phyloP scores from a whole-genome alignment of 148 eudicot species.

The Linanthus parryae region DNA sequence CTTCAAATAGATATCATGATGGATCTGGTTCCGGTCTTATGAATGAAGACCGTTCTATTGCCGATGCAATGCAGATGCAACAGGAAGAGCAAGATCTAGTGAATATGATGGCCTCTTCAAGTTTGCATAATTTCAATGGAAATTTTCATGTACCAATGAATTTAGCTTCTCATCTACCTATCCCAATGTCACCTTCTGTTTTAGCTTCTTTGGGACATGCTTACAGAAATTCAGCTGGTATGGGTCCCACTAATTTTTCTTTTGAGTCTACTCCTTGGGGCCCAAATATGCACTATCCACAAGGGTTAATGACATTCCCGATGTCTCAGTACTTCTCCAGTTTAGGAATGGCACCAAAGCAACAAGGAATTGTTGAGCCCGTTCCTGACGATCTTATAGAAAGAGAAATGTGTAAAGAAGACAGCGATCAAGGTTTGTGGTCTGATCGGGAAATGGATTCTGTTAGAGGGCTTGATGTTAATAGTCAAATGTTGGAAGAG shows the following conservation, averaged over 20 bases:
- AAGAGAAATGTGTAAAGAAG: constrained; percentile 18
- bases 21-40: constrained; percentile 17
- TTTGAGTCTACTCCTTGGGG: constrained; percentile 20
- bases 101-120: constrained; percentile 25
- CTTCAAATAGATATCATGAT: constrained; percentile 9
- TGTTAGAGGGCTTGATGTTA: constrained; percentile 7
- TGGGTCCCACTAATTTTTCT: constrained; percentile 17
- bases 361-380: constrained; percentile 15
- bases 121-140: constrained; percentile 21
- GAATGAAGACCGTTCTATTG: constrained; percentile 19
- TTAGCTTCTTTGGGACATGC: constrained; percentile 23
- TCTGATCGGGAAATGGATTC: constrained; percentile 20
- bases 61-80: constrained; percentile 21
- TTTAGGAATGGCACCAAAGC: constrained; percentile 16
- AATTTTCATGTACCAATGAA: constrained; percentile 34
- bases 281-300: constrained; percentile 20
- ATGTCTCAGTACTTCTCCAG: constrained; percentile 18
- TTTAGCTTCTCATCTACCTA: constrained; percentile 31
- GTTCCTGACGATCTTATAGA: constrained; percentile 11
- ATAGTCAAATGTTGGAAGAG: constrained; percentile 7
- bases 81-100: constrained; percentile 30
- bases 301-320: constrained; percentile 25
- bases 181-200: constrained; percentile 31
- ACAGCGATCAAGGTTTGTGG: constrained; percentile 29
- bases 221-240: constrained; percentile 19